Evolutionary conservation across 805 yeast genomes (phyloP).

Genomic region (Brettanomyces nanus): DNA sequence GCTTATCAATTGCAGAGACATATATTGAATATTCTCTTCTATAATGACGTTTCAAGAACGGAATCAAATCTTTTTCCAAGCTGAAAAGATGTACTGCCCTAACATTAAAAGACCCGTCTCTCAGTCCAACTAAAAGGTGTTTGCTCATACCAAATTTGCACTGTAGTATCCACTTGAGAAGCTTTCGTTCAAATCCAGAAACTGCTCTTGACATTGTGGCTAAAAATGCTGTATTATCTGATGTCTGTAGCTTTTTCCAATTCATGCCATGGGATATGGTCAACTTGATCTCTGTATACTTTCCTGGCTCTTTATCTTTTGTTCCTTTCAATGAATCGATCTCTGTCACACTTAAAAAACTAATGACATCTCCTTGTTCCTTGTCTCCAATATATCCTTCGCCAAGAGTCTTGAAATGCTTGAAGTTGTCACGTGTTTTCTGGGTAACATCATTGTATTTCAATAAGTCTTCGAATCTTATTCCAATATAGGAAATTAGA

Average conservation of each 20-base stretch:
- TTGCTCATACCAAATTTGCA: conserved; percentile 2
- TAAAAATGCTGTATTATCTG: neutral
- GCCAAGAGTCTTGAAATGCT: conserved; percentile 2
- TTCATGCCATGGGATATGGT: neutral
- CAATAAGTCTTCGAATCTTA: conserved; percentile 3
- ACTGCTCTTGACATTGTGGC: neutral
- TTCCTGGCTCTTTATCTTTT: neutral
- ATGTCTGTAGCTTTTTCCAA: neutral
- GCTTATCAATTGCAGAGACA: neutral
- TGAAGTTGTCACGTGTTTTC: neutral
- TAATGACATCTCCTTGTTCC: neutral
- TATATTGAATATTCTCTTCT: neutral
- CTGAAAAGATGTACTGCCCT: neutral
- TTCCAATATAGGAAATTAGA: neutral
- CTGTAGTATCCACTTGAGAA: conserved; percentile 3
- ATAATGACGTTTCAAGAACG: neutral
- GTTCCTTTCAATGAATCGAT: neutral
- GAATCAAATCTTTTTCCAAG: conserved; percentile 1
- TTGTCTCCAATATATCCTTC: neutral
- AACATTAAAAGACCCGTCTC: neutral
- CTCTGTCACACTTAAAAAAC: conserved; percentile 1
- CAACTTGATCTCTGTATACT: conserved; percentile 3
- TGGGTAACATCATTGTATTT: neutral
- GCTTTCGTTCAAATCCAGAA: neutral
- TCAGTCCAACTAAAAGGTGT: conserved; percentile 1